Conservation (phyloP, 2,329 filamentous ascomycete genomes). For the Trichoderma sp. region DNA sequence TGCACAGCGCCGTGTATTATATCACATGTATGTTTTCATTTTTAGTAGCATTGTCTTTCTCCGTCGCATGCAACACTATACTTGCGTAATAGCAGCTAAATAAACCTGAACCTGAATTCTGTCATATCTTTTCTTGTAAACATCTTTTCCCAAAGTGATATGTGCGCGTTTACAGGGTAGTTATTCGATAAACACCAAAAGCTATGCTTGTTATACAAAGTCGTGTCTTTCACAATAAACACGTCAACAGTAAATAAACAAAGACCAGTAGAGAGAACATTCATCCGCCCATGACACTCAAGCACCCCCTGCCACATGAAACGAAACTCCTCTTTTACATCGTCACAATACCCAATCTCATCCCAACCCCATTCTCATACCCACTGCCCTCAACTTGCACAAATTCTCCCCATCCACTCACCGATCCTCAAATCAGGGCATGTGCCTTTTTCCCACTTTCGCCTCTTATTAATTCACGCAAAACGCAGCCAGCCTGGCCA, state of each 20-base stretch:
- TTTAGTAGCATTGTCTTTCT: background rate
- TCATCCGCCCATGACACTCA: background rate
- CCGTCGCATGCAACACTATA: background rate
- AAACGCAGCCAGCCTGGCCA: background rate
- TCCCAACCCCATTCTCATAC: constrained; percentile 4
- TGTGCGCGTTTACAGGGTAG: background rate
- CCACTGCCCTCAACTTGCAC: background rate
- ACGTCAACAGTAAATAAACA: background rate
- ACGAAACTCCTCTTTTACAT: background rate
- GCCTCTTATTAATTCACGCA: background rate
- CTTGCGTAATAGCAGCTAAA: background rate
- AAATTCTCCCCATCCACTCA: background rate
- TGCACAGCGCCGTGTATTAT: background rate
- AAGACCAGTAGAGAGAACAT: background rate
- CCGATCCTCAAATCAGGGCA: background rate
- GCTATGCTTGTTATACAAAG: background rate
- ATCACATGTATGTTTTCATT: constrained; percentile 2
- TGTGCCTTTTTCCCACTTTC: background rate
- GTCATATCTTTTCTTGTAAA: background rate
- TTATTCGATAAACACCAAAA: background rate
- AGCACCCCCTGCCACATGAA: background rate
- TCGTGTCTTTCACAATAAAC: background rate
- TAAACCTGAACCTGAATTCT: background rate
- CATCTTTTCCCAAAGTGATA: background rate
- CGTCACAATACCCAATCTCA: background rate